These are phyloP conservation scores for Diaporthe sp. DNA, from an alignment of 2,329 filamentous ascomycete genomes.

Conservation along the genomic window DNA sequence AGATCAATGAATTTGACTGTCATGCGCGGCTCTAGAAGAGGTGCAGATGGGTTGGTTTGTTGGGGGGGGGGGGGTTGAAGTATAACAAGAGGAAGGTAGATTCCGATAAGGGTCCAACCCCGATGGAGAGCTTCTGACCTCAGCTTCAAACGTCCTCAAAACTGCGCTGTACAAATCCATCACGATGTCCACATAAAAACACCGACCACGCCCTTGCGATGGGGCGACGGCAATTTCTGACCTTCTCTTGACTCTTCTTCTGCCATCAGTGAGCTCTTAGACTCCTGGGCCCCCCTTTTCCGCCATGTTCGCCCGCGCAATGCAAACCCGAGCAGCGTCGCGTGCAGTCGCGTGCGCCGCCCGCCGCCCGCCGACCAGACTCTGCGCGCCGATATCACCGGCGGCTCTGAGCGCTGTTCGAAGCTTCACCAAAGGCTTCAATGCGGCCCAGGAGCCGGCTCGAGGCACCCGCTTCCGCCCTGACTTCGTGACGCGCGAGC, in stretches of 20 bases:
- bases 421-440: background rate
- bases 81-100: background rate
- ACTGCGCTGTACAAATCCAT: constrained; percentile 34
- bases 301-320: constrained; percentile 31
- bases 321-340: constrained; percentile 24
- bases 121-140: background rate
- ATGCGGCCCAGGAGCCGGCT: background rate
- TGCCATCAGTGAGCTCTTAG: background rate
- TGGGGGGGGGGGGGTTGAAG: no score
- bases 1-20: background rate
- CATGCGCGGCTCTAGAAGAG: no score
- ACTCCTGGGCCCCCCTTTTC: background rate
- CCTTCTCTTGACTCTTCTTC: constrained; percentile 24
- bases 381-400: background rate
- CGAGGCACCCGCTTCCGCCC: background rate
- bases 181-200: constrained; percentile 28
- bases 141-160: constrained; percentile 30
- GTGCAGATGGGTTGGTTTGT: no score
- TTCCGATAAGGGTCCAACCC: background rate
- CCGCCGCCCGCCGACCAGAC: background rate
- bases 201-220: constrained; percentile 30
- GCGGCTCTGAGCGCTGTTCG: background rate
- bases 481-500: constrained; percentile 11
- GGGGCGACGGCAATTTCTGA: constrained; percentile 19
- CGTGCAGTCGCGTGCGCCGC: constrained; percentile 21